Conservation (phyloP, 306 rosid species). For the Quercus engelmannii region DNA sequence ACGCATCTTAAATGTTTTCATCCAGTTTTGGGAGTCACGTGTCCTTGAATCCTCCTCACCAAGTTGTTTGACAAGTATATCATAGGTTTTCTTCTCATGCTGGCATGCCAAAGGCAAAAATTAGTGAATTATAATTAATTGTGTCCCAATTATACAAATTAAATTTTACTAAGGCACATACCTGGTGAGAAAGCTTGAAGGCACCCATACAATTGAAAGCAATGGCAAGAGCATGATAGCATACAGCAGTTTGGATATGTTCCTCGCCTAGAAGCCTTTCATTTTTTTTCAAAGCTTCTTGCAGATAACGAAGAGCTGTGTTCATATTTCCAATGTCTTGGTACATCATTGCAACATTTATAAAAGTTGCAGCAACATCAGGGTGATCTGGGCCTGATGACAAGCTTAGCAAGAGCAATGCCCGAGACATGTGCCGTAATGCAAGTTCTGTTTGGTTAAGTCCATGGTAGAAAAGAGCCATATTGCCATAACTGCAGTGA, state of each 20-base stretch:
- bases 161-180: conserved; percentile 17
- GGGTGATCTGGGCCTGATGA: conserved; percentile 99
- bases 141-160: not conserved
- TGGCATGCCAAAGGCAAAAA: conserved; percentile 33
- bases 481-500: conserved; percentile 86
- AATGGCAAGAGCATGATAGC: conserved; percentile 97
- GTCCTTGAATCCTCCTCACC: conserved; percentile 98
- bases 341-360: conserved; percentile 98
- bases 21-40: conserved; percentile 90
- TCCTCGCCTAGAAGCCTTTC: conserved; percentile 97
- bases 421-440: conserved; percentile 93
- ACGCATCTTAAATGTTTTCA: conserved; percentile 95
- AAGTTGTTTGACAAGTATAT: conserved; percentile 93
- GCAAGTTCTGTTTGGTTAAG: conserved; percentile 97
- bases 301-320: conserved; percentile 98
- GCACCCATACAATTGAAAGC: conserved; percentile 99
- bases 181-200: conserved; percentile 97
- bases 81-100: conserved; percentile 97
- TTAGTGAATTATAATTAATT: conserved; percentile 5
- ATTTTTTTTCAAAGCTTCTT: conserved; percentile 95
- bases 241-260: conserved; percentile 98
- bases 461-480: conserved; percentile 98
- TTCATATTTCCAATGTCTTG: conserved; percentile 97
- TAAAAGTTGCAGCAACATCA: conserved; percentile 92
- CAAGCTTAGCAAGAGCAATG: conserved; percentile 82